These are phyloP conservation scores for Euryodendron excelsum DNA, from an alignment of 148 eudicot genomes.

Conservation along the genomic window DNA sequence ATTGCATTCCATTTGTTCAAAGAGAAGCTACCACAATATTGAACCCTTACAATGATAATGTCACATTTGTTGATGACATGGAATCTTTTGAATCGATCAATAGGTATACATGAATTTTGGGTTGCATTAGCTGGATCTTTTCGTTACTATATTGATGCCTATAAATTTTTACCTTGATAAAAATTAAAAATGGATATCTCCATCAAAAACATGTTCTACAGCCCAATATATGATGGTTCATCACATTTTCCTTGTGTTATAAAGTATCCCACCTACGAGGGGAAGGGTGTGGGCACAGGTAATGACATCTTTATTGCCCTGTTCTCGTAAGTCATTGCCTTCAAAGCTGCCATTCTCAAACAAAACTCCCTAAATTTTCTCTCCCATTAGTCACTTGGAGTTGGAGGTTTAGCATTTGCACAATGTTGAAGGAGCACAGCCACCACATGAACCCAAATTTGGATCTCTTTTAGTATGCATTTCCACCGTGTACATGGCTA, in stretches of 20 bases:
- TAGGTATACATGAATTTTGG: neutral
- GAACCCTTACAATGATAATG: neutral
- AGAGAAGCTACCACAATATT: neutral
- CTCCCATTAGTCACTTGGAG: neutral
- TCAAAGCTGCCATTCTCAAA: too few relatives aligned
- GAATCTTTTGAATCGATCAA: neutral
- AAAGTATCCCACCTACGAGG: neutral
- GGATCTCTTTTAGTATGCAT: too few relatives aligned
- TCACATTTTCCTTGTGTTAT: neutral
- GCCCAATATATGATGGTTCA: neutral
- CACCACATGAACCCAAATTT: neutral
- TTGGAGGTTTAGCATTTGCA: neutral
- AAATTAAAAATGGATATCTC: neutral
- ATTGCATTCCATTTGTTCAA: neutral
- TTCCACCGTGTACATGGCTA: neutral
- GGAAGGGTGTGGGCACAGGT: neutral
- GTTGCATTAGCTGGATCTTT: neutral
- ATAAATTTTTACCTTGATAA: neutral
- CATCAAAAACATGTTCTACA: too few relatives aligned
- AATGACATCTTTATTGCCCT: neutral
- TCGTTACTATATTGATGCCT: neutral
- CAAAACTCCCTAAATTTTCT: neutral
- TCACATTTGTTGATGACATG: neutral
- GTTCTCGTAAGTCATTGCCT: too few relatives aligned
- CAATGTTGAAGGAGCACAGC: neutral